Conservation (phyloP, 2,329 filamentous ascomycete species). For the Dactylellina sp. region DNA sequence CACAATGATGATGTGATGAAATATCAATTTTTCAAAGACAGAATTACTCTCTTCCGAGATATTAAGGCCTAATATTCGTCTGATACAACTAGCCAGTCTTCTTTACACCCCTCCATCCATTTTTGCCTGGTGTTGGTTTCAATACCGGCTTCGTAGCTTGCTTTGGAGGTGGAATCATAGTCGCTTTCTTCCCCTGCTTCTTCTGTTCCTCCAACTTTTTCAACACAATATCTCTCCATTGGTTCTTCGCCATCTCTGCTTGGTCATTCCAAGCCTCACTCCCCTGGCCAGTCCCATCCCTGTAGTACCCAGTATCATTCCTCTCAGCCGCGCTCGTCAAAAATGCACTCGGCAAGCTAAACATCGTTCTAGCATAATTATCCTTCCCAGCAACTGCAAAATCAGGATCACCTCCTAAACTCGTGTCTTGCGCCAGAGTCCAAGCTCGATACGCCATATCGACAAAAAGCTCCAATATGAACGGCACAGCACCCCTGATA, state of each 20-base stretch:
- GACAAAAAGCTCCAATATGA: conserved; percentile 13
- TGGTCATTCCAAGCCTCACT: conserved; percentile 19
- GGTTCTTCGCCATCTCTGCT: conserved; percentile 27
- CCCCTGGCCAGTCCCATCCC: background rate
- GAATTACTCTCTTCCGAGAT: too few species aligned
- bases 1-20: too few species aligned
- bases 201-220: background rate
- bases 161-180: background rate
- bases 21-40: too few species aligned
- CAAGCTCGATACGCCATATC: conserved; percentile 13
- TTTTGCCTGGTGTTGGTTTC: background rate
- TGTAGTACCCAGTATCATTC: conserved; percentile 1
- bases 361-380: background rate
- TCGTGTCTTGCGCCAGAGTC: background rate
- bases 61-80: too few species aligned
- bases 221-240: conserved; percentile 24
- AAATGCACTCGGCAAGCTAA: background rate
- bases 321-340: conserved; percentile 20
- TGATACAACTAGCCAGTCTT: background rate
- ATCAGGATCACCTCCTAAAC: background rate
- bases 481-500: conserved; percentile 8
- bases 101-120: conserved; percentile 14
- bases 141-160: background rate
- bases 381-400: conserved; percentile 9
- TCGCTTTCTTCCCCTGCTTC: conserved; percentile 1